Evolutionary conservation across 2,329 filamentous ascomycete genomes (phyloP), one percentile per base, ranked within the genome.

Genomic region (Emergomyces pasteurianus): DNA sequence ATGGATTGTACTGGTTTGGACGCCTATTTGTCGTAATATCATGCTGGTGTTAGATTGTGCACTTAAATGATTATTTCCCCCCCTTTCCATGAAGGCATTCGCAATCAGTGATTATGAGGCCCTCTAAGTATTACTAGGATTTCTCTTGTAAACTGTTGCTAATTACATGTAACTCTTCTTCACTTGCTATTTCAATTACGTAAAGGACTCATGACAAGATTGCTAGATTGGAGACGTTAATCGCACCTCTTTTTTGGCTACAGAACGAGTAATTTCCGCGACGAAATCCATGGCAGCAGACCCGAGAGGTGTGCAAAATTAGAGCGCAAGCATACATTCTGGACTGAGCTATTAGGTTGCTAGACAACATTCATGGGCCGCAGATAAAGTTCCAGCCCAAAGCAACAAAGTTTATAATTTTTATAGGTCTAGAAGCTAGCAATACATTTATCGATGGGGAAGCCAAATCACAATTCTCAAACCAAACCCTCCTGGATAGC

Each of bases 401-500:
- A 42, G 7, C 38, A 42, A 42, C 16, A 18, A 42, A 42, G 6
- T 42, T 9, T 42, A 42, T 16, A 12, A 5, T 42, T 42, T 42
- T 18, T 18, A 42, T 42, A 42, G 14, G 16, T 42, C 38, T 16
- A 42, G 38, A 42, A 42, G 10, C 7, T 16, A 42, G 38, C 16
- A 12, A 42, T 42, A 42, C 5, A 18, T 3, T 1, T 42, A 42
- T 42, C 14, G 3, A 6, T 2, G 14, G 9, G 16, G 38, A 42
- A 42, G 18, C 38, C 38, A 42, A 42, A 42, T 16, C 6, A 42
- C 38, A 42, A 18, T 4, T 5, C 14, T 42, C 38, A 42, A 18
- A 42, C 16, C 38, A 42, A 42, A 42, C 77, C 77, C 57, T 69
- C 69, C 63, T 79, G 75, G 18, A 74, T 64, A 2, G 74, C 79